phyloP scores from a whole-genome alignment of 1,139 yeast species.

The Candida neerlandica region DNA sequence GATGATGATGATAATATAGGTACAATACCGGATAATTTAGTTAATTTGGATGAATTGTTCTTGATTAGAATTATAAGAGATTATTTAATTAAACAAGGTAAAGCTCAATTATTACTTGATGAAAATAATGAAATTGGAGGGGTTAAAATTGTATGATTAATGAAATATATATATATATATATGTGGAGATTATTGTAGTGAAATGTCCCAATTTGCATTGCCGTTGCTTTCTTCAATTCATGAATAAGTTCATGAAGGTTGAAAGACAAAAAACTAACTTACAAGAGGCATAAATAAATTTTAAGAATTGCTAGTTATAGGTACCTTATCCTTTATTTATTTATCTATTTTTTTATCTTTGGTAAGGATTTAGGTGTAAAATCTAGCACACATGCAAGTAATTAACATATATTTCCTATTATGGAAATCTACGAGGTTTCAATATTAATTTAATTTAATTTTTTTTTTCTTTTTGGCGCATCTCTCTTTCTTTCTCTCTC shows the following conservation, averaged over 20 bases:
- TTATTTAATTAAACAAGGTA: slow-evolving; percentile 63
- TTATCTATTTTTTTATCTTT: neutral
- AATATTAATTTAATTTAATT: neutral
- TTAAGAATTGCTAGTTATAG: slow-evolving; percentile 13
- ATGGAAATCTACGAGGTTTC: slow-evolving; percentile 26
- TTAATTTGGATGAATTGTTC: slow-evolving; percentile 61
- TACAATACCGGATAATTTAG: slow-evolving; percentile 59
- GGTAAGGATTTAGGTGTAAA: slow-evolving; percentile 26
- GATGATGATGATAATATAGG: too few species aligned
- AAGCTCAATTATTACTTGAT: slow-evolving; percentile 65
- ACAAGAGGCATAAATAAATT: slow-evolving; percentile 18
- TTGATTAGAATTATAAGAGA: slow-evolving; percentile 56
- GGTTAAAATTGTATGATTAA: slow-evolving; percentile 61
- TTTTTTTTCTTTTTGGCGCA: slow-evolving; percentile 2
- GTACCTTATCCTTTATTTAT: slow-evolving; percentile 8
- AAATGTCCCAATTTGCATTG: slow-evolving; percentile 3
- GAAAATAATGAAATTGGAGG: slow-evolving; percentile 64
- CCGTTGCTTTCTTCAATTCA: slow-evolving; percentile 11
- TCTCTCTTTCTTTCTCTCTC: slow-evolving; percentile 3
- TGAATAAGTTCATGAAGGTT: slow-evolving; percentile 5
- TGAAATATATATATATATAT: neutral
- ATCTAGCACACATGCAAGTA: slow-evolving; percentile 20
- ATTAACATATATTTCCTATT: slow-evolving; percentile 19
- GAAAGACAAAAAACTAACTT: slow-evolving; percentile 4
- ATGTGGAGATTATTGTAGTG: too few species aligned